Percentiles rank a stretch among this genome's conserved stretches.
These are phyloP conservation scores for Intubia oerlemansii DNA, from an alignment of 2,329 filamentous ascomycete species.

Conservation along the genomic window DNA sequence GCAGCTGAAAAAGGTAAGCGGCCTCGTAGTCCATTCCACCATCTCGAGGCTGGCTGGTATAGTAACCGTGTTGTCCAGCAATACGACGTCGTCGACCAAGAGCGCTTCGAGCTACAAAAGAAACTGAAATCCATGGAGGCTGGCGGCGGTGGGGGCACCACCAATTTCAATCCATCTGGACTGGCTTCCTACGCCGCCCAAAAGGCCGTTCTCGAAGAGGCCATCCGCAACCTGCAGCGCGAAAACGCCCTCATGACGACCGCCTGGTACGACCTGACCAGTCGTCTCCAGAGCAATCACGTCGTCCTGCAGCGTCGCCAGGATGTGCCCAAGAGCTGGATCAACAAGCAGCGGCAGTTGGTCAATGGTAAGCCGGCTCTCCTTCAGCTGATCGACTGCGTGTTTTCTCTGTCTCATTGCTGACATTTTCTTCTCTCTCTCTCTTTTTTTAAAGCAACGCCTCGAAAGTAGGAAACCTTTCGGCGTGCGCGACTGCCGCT, in stretches of 20 bases:
- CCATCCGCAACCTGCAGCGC: slow-evolving; percentile 48
- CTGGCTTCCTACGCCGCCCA: neutral
- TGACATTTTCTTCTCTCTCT: no score
- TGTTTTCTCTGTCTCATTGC: no score
- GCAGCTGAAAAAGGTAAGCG: slow-evolving; percentile 38
- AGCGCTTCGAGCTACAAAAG: slow-evolving; percentile 32
- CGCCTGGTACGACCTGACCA: slow-evolving; percentile 73
- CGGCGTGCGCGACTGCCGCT: no score
- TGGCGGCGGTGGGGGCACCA: slow-evolving; percentile 25
- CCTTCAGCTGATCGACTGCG: no score
- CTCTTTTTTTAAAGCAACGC: slow-evolving; percentile 8
- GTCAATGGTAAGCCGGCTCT: no score
- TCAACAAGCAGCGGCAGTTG: slow-evolving; percentile 61
- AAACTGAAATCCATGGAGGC: slow-evolving; percentile 30
- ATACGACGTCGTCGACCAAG: slow-evolving; percentile 34
- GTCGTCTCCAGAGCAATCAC: slow-evolving; percentile 62
- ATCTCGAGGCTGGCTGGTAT: slow-evolving; percentile 13
- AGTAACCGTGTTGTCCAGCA: slow-evolving; percentile 18
- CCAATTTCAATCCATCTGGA: no score
- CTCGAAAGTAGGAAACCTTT: slow-evolving; percentile 7
- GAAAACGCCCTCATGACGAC: slow-evolving; percentile 61
- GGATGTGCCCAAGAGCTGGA: slow-evolving; percentile 60
- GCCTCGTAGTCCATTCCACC: no score
- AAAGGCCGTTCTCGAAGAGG: slow-evolving; percentile 16
- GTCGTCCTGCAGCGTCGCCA: slow-evolving; percentile 55